Base-by-base conservation (phyloP, 2,329 filamentous ascomycete genomes). In the Verticillium longisporum region DNA sequence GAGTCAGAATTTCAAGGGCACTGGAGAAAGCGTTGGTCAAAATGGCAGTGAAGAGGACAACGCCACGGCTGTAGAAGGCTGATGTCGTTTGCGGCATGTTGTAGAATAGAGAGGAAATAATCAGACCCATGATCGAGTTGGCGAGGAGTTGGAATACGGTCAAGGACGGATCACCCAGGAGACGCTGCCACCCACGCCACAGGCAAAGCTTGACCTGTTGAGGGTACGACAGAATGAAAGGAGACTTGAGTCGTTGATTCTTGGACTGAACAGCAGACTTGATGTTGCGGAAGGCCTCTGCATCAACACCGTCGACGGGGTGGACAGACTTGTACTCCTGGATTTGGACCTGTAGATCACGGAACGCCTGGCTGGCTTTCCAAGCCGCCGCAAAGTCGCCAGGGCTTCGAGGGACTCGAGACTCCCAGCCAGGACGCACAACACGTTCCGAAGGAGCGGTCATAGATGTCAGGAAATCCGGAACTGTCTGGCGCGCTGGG, bases 381-480 rank as follows among this genome's bases (percentile, higher is more conserved):
- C 75, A 78, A 3, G 65, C 58, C 1, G 68, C 61, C 6, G 73
- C 74, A 62, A 78, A 78, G 66, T 83, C 85, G 63, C 87, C 83
- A 7, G 85, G 82, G 0, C 84, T 87, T 61, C 83, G 79, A 5
- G 85, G 85, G 1, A 77, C 82, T 67, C 74, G 80, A 67, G 75
- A 79, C 71, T 87, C 79, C 65, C 80, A 87, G 36, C 83, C 85
- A 2, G 77, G 71, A 53, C 82, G 81, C 31, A 85, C 76, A 38
- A 83, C 64, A 61, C 85, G 83, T 72, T 88, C 85, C 9, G 74
- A 65, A 1, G 84, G 74, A 57, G 81, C 82, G 1, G 88, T 90
- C 75, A 91, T 87, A 21, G 86, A 88, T 1, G 88, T 91, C 57
- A 91, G 73, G 76, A 90, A 91, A 69, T 91, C 88, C 21, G 88